Conservation (phyloP, 2,329 filamentous ascomycete species). For the Chaetomiaceae sp. region DNA sequence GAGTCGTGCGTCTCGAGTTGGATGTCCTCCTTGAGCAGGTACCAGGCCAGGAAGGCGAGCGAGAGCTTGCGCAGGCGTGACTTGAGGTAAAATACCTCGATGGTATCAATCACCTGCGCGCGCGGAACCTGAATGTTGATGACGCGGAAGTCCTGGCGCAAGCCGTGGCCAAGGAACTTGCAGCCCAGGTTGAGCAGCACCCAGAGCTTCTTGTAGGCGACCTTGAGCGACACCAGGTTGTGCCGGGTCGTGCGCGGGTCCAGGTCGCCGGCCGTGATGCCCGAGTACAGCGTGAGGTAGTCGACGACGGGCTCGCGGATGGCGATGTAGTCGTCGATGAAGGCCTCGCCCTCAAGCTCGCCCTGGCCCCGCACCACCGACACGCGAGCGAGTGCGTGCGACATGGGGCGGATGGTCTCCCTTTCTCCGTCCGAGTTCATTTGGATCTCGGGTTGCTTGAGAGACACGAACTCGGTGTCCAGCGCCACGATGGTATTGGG, state of each 20-base stretch:
- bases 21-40: slow-evolving; percentile 86
- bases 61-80: slow-evolving; percentile 79
- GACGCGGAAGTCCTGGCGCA: slow-evolving; percentile 93
- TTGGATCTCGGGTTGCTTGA: slow-evolving; percentile 90
- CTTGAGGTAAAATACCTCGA: slow-evolving; percentile 81
- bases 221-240: slow-evolving; percentile 79
- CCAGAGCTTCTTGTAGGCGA: slow-evolving; percentile 98
- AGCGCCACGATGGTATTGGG: slow-evolving; percentile 75
- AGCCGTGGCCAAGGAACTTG: slow-evolving; percentile 86
- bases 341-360: slow-evolving; percentile 71
- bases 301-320: slow-evolving; percentile 90
- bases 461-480: slow-evolving; percentile 92
- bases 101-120: slow-evolving; percentile 87
- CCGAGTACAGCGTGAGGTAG: slow-evolving; percentile 90
- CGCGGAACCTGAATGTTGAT: slow-evolving; percentile 96
- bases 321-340: slow-evolving; percentile 95
- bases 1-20: slow-evolving; percentile 90
- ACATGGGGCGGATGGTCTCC: slow-evolving; percentile 84
- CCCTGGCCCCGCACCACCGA: slow-evolving; percentile 82
- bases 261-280: slow-evolving; percentile 79
- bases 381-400: slow-evolving; percentile 85
- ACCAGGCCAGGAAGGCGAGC: slow-evolving; percentile 86
- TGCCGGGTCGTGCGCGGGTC: slow-evolving; percentile 73
- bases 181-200: slow-evolving; percentile 90
- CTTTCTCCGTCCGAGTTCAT: slow-evolving; percentile 91